A percentile compares a stretch with the other conserved stretches of the same genome.
These are phyloP conservation scores for Penicillium turbatum DNA, from an alignment of 495 filamentous ascomycete genomes.

Conservation along the genomic window DNA sequence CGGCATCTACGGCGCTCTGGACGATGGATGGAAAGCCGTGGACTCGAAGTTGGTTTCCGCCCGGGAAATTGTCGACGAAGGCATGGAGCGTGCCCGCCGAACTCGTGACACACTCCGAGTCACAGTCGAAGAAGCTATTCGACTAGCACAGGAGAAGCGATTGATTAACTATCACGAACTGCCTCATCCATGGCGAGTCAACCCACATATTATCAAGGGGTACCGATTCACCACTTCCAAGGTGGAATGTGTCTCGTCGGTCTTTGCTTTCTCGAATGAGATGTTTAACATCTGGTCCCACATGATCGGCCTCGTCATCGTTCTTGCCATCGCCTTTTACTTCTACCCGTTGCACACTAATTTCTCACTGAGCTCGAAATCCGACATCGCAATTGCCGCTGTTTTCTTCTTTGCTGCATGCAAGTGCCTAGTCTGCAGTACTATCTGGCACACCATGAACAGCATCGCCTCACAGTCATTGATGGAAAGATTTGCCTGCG, in stretches of 20 bases:
- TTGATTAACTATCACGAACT: conserved; percentile 86
- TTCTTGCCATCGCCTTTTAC: conserved; percentile 89
- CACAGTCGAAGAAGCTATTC: conserved; percentile 74
- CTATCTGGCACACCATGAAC: conserved; percentile 98
- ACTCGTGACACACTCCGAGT: conserved; percentile 74
- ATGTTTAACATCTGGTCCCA: conserved; percentile 98
- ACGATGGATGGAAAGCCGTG: conserved; percentile 65
- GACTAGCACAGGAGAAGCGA: conserved; percentile 72
- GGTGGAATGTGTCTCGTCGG: conserved; percentile 76
- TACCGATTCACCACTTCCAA: conserved; percentile 93
- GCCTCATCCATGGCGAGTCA: conserved; percentile 88
- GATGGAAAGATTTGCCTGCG: conserved; percentile 94
- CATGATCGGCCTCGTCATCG: conserved; percentile 76
- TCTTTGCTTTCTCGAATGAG: conserved; percentile 85
- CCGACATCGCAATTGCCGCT: conserved; percentile 83
- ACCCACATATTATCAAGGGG: conserved; percentile 84
- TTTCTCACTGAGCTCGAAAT: conserved; percentile 78
- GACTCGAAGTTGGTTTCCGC: conserved; percentile 72
- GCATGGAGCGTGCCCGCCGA: conserved; percentile 70
- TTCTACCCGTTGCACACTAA: conserved; percentile 86
- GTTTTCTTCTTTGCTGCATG: conserved; percentile 96
- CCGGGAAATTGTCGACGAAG: conserved; percentile 77
- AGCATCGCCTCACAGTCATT: conserved; percentile 83
- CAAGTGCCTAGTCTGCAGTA: conserved; percentile 93
- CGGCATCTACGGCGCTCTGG: conserved; percentile 55